A percentile compares a stretch with the other conserved stretches of the same genome.
phyloP scores from a whole-genome alignment of 2,329 filamentous ascomycete genomes.

The Sporothrix euskadiensis region DNA sequence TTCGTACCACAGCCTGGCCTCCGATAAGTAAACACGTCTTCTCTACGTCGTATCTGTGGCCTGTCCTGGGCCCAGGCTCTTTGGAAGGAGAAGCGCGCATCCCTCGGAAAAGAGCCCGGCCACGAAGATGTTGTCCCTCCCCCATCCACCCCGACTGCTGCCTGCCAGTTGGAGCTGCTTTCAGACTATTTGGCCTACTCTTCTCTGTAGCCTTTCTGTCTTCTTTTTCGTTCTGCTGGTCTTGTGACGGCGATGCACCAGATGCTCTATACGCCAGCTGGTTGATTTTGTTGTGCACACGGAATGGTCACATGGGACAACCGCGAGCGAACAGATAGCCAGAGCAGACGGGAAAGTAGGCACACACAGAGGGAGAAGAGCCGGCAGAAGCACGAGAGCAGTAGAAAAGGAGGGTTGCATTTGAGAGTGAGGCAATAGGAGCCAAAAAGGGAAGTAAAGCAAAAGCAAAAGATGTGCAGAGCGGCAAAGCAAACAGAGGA shows the following conservation, averaged over 20 bases:
- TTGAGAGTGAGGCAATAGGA: neutral
- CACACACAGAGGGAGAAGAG: neutral
- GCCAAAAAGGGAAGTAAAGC: neutral
- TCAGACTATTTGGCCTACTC: slow-evolving; percentile 9
- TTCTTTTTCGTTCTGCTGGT: slow-evolving; percentile 1
- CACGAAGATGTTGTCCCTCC: neutral
- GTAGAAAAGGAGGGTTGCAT: neutral
- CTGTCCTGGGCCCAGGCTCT: neutral
- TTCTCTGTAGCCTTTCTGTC: neutral
- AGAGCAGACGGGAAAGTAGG: neutral
- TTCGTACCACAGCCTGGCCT: neutral
- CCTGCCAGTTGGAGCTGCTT: neutral
- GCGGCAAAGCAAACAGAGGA: slow-evolving; percentile 2
- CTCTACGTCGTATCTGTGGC: neutral
- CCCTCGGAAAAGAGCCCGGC: neutral
- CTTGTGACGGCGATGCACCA: slow-evolving; percentile 27
- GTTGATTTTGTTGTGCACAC: slow-evolving; percentile 12
- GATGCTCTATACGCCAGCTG: neutral
- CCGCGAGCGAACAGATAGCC: neutral
- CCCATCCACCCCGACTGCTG: slow-evolving; percentile 6
- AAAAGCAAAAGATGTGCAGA: neutral
- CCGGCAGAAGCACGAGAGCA: neutral
- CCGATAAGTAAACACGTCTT: neutral
- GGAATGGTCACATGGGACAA: slow-evolving; percentile 24
- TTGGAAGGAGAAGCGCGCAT: neutral